A percentile compares a stretch with the other conserved stretches of the same genome.
Evolutionary conservation across 257 asterid genomes (phyloP).

Genomic region (Solanum pennellii): DNA sequence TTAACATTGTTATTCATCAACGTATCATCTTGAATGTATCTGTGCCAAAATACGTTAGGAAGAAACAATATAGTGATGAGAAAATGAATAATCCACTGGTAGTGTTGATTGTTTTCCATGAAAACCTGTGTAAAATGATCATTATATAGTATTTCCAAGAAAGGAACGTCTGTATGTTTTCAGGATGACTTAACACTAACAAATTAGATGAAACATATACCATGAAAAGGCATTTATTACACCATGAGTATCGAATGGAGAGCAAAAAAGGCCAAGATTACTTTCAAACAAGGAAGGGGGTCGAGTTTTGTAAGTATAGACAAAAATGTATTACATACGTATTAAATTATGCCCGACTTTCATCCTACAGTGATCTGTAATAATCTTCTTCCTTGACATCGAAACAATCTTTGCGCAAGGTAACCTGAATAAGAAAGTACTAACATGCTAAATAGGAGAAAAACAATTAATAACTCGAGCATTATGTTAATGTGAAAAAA

Average conservation of each 20-base stretch:
- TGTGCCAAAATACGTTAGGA: constrained; percentile 14
- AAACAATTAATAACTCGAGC: not conserved
- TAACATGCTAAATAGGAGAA: not conserved
- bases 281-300: not conserved
- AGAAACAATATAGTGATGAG: not conserved
- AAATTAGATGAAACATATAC: not conserved
- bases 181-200: not conserved
- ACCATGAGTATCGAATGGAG: not conserved
- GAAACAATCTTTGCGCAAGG: constrained; percentile 56
- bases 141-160: not conserved
- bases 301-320: not conserved
- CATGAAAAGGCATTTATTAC: not conserved
- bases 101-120: not conserved
- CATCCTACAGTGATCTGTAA: constrained; percentile 65
- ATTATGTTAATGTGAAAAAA: not conserved
- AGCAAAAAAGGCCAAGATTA: not conserved
- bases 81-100: too few relatives aligned
- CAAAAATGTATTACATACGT: constrained; percentile 36
- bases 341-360: constrained; percentile 77
- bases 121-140: not conserved
- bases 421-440: constrained; percentile 36
- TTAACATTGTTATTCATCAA: constrained; percentile 82
- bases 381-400: constrained; percentile 86
- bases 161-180: not conserved
- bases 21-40: constrained; percentile 55